phyloP scores from a whole-genome alignment of 148 eudicot species.

The Fallopia convolvulus region DNA sequence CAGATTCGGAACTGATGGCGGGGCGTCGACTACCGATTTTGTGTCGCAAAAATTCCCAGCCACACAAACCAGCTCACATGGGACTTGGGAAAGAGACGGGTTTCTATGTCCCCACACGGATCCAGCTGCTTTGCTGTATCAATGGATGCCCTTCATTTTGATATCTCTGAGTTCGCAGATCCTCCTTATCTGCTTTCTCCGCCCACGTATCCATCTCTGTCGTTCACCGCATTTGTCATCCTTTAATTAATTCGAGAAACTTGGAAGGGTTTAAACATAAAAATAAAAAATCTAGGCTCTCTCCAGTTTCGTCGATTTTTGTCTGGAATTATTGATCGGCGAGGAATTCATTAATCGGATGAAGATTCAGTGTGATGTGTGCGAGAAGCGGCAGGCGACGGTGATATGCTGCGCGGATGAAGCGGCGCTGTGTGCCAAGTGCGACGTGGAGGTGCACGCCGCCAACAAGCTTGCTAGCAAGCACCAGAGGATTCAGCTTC shows the following conservation, averaged over 20 bases:
- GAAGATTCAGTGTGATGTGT: conserved; percentile 51
- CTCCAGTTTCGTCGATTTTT: not conserved
- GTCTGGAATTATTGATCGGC: too few species aligned
- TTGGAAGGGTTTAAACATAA: not conserved
- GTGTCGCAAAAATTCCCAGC: not conserved
- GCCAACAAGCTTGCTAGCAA: conserved; percentile 97
- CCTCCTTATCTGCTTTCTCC: not conserved
- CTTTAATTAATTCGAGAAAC: not conserved
- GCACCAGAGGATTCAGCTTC: conserved; percentile 78
- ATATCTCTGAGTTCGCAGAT: not conserved
- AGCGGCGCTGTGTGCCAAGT: conserved; percentile 78
- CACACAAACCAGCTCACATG: not conserved
- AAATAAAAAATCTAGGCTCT: not conserved
- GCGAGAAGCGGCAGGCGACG: conserved; percentile 60
- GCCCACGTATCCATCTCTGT: too few species aligned
- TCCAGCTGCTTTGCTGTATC: not conserved
- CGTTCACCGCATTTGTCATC: not conserved
- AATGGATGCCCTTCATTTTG: not conserved
- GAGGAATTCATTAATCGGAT: conserved; percentile 1
- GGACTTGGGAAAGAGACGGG: not conserved
- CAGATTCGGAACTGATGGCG: not conserved
- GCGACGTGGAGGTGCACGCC: conserved; percentile 87
- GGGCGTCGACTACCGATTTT: not conserved
- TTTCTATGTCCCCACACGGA: not conserved
- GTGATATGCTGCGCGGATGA: conserved; percentile 96